These are phyloP conservation scores for Didymella pomorum DNA, from an alignment of 2,329 filamentous ascomycete genomes.

Conservation along the genomic window DNA sequence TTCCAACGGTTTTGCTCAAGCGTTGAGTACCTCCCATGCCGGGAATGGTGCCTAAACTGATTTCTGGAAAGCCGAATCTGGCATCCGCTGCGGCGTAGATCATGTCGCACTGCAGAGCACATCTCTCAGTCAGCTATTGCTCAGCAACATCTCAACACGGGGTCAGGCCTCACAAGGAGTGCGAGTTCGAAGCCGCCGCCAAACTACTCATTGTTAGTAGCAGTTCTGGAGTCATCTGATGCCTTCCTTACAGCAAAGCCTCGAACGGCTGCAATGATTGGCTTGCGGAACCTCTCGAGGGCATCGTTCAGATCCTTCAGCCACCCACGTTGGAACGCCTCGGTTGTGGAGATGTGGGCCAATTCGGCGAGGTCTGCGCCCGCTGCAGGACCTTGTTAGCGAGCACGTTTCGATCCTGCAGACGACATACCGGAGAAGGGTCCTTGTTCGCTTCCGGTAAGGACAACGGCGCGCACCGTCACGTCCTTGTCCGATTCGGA, in stretches of 20 bases:
- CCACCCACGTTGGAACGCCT: constrained; percentile 85
- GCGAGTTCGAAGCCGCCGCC: constrained; percentile 94
- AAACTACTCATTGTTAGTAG: constrained; percentile 54
- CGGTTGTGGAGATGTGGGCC: constrained; percentile 83
- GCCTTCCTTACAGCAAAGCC: constrained; percentile 70
- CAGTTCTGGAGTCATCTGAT: neutral
- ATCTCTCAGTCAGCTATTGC: constrained; percentile 14
- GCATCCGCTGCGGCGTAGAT: constrained; percentile 85
- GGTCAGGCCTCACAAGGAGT: constrained; percentile 71
- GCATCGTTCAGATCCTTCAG: constrained; percentile 91
- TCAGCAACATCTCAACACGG: constrained; percentile 48
- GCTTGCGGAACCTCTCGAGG: constrained; percentile 83
- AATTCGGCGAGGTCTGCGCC: constrained; percentile 98
- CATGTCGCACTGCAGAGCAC: constrained; percentile 65
- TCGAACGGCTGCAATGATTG: constrained; percentile 89
- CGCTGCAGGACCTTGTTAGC: constrained; percentile 57
- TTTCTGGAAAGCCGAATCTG: constrained; percentile 94
- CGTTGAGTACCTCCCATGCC: constrained; percentile 90
- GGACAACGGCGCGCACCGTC: constrained; percentile 54
- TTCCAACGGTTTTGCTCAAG: constrained; percentile 70
- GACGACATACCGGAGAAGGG: constrained; percentile 68
- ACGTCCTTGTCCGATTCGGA: constrained; percentile 28
- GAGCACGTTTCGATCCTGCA: neutral
- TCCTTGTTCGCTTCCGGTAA: constrained; percentile 85
- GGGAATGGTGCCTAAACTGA: constrained; percentile 90